Percentiles rank a stretch among this genome's conserved stretches.
phyloP scores from a whole-genome alignment of 2,329 filamentous ascomycete genomes.

The Colletotrichum cuscutae region DNA sequence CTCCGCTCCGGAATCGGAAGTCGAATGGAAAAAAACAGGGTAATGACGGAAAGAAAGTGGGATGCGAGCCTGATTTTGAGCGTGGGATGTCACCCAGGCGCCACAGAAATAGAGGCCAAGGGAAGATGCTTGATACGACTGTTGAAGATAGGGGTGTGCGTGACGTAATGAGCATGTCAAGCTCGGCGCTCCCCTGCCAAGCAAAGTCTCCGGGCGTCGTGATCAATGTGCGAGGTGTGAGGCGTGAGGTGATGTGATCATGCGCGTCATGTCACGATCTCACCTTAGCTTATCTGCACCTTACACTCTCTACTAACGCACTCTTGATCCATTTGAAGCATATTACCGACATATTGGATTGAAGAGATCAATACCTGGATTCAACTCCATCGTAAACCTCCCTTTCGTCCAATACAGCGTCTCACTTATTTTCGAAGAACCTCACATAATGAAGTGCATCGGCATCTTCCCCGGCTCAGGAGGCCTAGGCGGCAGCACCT shows the following conservation, averaged over 20 bases:
- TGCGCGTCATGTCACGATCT: slow-evolving; percentile 16
- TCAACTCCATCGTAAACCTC: background rate
- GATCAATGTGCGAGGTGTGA: background rate
- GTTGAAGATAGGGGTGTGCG: background rate
- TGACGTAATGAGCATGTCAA: slow-evolving; percentile 32
- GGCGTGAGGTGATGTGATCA: slow-evolving; percentile 25
- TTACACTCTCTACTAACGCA: background rate
- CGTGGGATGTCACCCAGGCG: background rate
- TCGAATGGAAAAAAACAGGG: background rate
- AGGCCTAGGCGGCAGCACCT: slow-evolving; percentile 61
- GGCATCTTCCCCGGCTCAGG: slow-evolving; percentile 64
- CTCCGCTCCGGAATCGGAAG: background rate
- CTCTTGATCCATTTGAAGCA: background rate
- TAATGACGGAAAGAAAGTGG: background rate
- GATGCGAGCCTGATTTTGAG: background rate
- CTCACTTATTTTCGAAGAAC: too few species aligned
- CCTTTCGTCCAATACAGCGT: background rate
- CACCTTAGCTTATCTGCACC: slow-evolving; percentile 2
- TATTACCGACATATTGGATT: background rate
- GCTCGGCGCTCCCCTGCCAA: slow-evolving; percentile 12
- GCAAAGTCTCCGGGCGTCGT: background rate
- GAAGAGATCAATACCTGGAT: background rate
- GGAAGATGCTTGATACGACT: slow-evolving; percentile 20
- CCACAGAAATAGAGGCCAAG: background rate
- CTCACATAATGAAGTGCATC: slow-evolving; percentile 45